These are phyloP conservation scores for Rutstroemia sp. DNA, from an alignment of 2,329 filamentous ascomycete genomes.

Conservation along the genomic window DNA sequence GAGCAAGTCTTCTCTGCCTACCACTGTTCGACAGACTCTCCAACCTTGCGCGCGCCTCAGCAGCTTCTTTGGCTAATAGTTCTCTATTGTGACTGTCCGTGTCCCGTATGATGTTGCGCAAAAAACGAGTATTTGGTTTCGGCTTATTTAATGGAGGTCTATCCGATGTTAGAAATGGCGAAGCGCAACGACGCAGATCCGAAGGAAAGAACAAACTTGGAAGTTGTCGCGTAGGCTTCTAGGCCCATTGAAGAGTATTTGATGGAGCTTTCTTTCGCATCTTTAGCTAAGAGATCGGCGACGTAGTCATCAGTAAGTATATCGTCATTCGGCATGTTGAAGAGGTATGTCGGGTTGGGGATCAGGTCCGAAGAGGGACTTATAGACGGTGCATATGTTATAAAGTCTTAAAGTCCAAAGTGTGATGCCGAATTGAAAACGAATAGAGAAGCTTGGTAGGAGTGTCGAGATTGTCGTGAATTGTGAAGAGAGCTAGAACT, in stretches of 20 bases:
- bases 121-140: constrained; percentile 86
- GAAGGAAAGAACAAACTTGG: constrained; percentile 17
- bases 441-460: too few relatives aligned
- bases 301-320: constrained; percentile 70
- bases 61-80: constrained; percentile 73
- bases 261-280: constrained; percentile 66
- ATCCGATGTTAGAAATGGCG: background rate
- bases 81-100: constrained; percentile 86
- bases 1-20: constrained; percentile 37
- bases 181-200: constrained; percentile 1
- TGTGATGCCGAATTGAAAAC: too few relatives aligned
- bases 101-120: constrained; percentile 80
- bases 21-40: constrained; percentile 45
- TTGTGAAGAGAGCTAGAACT: too few relatives aligned
- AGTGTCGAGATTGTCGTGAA: too few relatives aligned
- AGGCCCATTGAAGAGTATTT: constrained; percentile 71
- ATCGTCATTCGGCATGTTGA: background rate
- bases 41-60: constrained; percentile 68
- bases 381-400: too few relatives aligned
- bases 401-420: too few relatives aligned
- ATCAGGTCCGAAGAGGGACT: background rate
- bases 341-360: background rate
- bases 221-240: constrained; percentile 52
- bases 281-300: constrained; percentile 68
- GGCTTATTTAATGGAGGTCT: constrained; percentile 53